Base-by-base conservation (phyloP, 345 rosid species). In the Lumnitzera racemosa region DNA sequence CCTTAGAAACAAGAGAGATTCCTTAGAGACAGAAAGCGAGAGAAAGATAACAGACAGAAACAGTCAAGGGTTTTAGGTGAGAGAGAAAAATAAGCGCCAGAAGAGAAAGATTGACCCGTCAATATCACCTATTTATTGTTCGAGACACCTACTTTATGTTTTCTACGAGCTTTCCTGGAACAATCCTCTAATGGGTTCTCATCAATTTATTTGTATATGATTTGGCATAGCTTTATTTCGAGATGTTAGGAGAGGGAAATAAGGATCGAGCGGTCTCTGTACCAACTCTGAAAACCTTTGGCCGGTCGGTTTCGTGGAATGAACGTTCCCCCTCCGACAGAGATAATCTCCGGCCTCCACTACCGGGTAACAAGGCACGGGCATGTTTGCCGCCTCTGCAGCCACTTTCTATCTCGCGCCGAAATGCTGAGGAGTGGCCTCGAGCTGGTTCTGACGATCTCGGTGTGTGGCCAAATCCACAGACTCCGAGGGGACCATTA, bases 391-490 rank as follows among this genome's bases (percentile, higher is more conserved):
- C 91, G 31, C 83, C 81, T 24, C 81, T 81, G 13, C 81, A 69
- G 72, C 91, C 91, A 11, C 86, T 86, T 27, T 67, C 78, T 13
- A 81, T 86, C 15, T 27, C 78, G 12, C 76, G 81, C 51, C 60
- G 67, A 58, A 80, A 79, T 13, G 77, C 67, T 24, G 86, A 81
- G 77, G 86, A 86, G 67, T 86, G 91, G 91, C 91, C 91, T 15
- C 70, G 63, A 53, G 83, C 91, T 4, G 85, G 91, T 31, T 76
- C 86, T 15, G 91, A 86, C 70, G 91, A 86, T 71, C 83, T 86
- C 23, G 91, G 91, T 10, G 86, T 83, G 52, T 86, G 91, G 91
- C 91, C 88, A 49, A 70, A 74, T 71, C 78, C 79, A 5, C 91
- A 81, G 66, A 86, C 91, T 16, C 91, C 91, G 13, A 74, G 84